Evolutionary conservation across 495 filamentous ascomycete species (phyloP).

Genomic region (Neurospora sp.): DNA sequence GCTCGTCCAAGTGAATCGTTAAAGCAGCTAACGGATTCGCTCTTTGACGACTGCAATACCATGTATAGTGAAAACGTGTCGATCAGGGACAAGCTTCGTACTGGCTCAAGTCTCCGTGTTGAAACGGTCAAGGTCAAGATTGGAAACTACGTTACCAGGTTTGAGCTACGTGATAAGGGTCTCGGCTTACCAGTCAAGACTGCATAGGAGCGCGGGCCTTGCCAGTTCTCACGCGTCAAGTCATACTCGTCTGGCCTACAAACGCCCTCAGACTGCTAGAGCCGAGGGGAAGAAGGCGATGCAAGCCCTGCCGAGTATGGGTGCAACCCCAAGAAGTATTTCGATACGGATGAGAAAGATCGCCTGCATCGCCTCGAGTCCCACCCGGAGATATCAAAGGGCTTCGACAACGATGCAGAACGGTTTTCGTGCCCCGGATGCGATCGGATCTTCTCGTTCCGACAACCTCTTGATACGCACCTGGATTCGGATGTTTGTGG

Average conservation of each 20-base stretch:
- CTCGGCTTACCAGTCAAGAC: not conserved
- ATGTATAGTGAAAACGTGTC: conserved; percentile 1
- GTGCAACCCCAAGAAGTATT: not conserved
- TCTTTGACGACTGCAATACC: conserved; percentile 12
- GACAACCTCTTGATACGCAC: not conserved
- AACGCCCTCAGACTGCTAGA: not conserved
- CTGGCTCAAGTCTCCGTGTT: conserved; percentile 26
- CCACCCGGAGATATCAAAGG: not conserved
- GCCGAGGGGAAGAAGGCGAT: not conserved
- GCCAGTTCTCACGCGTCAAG: not conserved
- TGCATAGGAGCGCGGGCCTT: not conserved
- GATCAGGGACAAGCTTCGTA: not conserved
- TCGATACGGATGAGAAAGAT: not conserved
- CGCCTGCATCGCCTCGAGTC: not conserved
- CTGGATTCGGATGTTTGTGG: not conserved
- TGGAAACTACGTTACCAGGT: conserved; percentile 54
- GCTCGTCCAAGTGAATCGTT: conserved; percentile 33
- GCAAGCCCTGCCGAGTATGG: not conserved
- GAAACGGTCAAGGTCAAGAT: conserved; percentile 62
- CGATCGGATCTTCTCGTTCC: not conserved
- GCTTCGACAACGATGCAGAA: not conserved
- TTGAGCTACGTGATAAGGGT: not conserved
- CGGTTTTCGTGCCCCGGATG: not conserved
- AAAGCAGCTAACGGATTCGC: conserved; percentile 16
- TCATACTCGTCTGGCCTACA: not conserved